Evolutionary conservation across 176 grass and related monocot species (phyloP), one percentile per base, ranked within the genome.

Genomic region (Oryza brachyantha): DNA sequence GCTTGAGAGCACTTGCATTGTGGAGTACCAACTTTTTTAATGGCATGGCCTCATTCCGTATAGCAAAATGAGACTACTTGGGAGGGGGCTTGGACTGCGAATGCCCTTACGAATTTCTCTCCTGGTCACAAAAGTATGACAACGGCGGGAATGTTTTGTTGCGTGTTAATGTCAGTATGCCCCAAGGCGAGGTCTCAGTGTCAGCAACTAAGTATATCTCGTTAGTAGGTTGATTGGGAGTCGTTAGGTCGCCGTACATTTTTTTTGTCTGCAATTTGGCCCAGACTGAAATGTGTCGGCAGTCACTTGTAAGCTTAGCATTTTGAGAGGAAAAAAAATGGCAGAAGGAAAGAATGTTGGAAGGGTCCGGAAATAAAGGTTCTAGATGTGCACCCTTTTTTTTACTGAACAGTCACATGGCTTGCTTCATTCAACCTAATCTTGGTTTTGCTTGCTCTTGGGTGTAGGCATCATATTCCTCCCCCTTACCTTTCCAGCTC

Each of bases 391-490:
- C 54, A n/a, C 29, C 25, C 35, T n/a, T n/a, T 66, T 60, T 79
- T 67, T 25, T 59, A 78, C 72, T 60, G 78, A 52, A 54, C 55
- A 41, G 55, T 59, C 87, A 77, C 87, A 89, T 84, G 77, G 79
- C 83, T 83, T 79, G 73, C 79, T 46, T 74, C 46, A 31, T 54
- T 63, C 54, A 64, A 76, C 70, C 84, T 70, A 54, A 75, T 24
- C 81, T 63, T 32, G 63, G 50, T 84, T 48, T 93, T 88, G 84
- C 91, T 90, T 93, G 64, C 2, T 66, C 34, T 29, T 28, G 82
- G 70, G 91, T 72, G 84, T 58, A 93, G 82, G 87, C 82, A 93
- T 79, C 82, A 93, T 76, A 90, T 88, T 77, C 75, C 66, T 3
- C 5, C 39, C 40, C 48, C 35, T 50, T 50, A 35, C 22, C n/a